Conservation (phyloP, 2,329 filamentous ascomycete genomes). For the Zarea fungicola region DNA sequence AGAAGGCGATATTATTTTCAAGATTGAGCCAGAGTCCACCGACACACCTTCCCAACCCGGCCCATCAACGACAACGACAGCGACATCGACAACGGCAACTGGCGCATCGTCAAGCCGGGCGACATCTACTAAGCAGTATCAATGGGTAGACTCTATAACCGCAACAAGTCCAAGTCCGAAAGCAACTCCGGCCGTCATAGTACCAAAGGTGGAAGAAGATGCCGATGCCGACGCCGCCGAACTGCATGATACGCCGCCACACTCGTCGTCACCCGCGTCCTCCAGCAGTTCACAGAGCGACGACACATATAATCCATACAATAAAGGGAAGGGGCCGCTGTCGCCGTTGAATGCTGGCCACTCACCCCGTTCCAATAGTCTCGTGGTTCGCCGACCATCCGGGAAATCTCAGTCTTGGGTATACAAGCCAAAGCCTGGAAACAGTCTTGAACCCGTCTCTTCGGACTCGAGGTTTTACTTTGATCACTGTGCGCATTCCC, state of each 20-base stretch:
- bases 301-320: background rate
- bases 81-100: background rate
- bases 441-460: constrained; percentile 20
- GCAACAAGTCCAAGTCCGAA: background rate
- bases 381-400: constrained; percentile 5
- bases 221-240: background rate
- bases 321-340: background rate
- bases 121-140: background rate
- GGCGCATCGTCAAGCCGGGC: background rate
- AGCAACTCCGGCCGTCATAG: background rate
- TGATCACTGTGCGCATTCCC: constrained; percentile 25
- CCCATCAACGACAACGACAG: background rate
- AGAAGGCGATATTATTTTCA: background rate
- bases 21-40: too few relatives aligned
- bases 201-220: background rate
- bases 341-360: too few relatives aligned
- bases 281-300: background rate
- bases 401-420: background rate
- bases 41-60: background rate
- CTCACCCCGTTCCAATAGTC: too few relatives aligned
- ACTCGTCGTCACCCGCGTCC: background rate
- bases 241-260: background rate
- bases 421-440: background rate
- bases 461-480: constrained; percentile 30
- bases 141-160: constrained; percentile 1